Evolutionary conservation across 2,329 filamentous ascomycete genomes (phyloP), one percentile per base, ranked within the genome.

Genomic region (Thielaviopsis ethacetica): DNA sequence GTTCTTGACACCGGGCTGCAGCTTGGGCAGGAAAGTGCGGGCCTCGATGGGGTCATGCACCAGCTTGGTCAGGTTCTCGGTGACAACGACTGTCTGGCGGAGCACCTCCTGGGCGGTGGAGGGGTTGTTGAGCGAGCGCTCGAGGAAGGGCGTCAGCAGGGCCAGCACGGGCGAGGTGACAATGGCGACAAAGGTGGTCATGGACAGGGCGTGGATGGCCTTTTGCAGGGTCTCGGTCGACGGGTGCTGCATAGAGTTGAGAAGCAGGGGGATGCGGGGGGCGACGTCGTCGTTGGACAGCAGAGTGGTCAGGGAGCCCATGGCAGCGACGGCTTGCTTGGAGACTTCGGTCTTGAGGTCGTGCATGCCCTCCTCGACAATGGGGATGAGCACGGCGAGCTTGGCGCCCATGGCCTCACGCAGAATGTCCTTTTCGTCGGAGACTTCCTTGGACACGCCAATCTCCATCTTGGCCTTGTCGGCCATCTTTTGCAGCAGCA

Each of bases 111-210:
- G 93, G 3, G 88, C 80, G 4, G 93, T 98, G 17, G 82, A 82
- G 9, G 91, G 93, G 62, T 85, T 91, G 76, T 96, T 96, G 62
- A 98, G 80, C 19, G 91, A 89, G 65, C 93, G 86, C 74, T 97
- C 93, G 27, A 98, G 82, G 65, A 97, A 85, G 53, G 93, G 93
- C 1, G 93, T 98, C 59, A 98, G 80, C 59, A 98, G 83, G 19
- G 93, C 93, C 60, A 98, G 82, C 5, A 97, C 91, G 10, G 93
- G 93, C 9, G 91, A 96, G 13, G 90, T 96, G 65, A 98, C 93
- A 63, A 95, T 80, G 59, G 93, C 91, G 57, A 98, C 93, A 65
- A 98, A 98, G n/a, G 93, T 98, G 12, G 93, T 98, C 75, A 95
- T 89, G 3, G 91, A 96, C 53, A 98, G 78, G 53, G 91, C 93